Conservation (phyloP, 306 rosid species). For the Glycyrrhiza uralensis region DNA sequence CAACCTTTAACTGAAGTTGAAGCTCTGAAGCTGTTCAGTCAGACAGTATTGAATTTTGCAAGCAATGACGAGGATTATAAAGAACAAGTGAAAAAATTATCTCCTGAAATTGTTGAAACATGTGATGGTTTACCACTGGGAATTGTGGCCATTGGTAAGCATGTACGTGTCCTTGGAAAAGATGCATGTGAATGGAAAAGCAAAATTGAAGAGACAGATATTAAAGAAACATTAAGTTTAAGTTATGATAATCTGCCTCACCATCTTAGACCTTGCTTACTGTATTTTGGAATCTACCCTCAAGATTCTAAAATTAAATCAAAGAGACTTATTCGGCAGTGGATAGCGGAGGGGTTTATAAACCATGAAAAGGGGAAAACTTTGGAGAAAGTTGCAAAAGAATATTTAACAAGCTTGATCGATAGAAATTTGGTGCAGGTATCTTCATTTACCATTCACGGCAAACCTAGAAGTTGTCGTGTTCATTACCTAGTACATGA, state of each 20-base stretch:
- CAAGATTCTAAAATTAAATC: not conserved
- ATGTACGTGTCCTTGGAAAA: not conserved
- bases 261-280: not conserved
- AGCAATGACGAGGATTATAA: too few relatives aligned
- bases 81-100: too few relatives aligned
- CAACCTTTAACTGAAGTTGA: not conserved
- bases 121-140: not conserved
- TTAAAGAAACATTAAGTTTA: not conserved
- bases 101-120: not conserved
- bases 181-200: not conserved
- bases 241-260: not conserved
- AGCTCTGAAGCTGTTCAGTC: not conserved
- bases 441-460: not conserved
- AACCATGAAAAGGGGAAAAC: not conserved
- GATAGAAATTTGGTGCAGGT: not conserved
- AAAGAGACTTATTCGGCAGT: not conserved
- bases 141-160: not conserved
- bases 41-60: too few relatives aligned
- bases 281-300: not conserved
- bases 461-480: not conserved
- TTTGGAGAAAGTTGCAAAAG: not conserved
- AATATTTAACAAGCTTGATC: not conserved
- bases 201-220: too few relatives aligned
- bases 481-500: not conserved
- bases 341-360: conserved; percentile 15